Percentiles rank a stretch among this genome's conserved stretches.
phyloP scores from a whole-genome alignment of 345 rosid species.

The Moringa oleifera region DNA sequence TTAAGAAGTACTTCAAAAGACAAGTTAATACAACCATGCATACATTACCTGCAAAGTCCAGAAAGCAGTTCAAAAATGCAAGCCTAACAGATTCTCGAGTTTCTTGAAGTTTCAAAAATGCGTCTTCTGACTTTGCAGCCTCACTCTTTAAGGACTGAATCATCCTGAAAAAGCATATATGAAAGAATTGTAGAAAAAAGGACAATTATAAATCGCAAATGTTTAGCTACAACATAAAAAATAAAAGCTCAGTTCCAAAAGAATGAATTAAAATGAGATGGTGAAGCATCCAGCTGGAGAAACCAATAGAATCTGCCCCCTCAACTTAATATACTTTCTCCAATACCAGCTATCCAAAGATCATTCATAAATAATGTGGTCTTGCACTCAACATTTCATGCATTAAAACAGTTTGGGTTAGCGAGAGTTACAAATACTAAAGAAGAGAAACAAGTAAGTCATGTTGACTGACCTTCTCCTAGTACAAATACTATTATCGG shows the following conservation, averaged over 20 bases:
- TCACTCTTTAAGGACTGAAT: slow-evolving; percentile 71
- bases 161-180: slow-evolving; percentile 50
- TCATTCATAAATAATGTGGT: neutral
- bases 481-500: no score
- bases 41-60: slow-evolving; percentile 89
- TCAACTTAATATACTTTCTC: neutral
- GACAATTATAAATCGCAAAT: neutral
- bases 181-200: neutral
- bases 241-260: neutral
- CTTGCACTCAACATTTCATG: neutral
- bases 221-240: no score
- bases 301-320: neutral
- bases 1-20: slow-evolving; percentile 6
- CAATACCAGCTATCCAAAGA: neutral
- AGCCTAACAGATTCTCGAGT: slow-evolving; percentile 85
- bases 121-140: slow-evolving; percentile 73
- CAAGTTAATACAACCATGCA: slow-evolving; percentile 6
- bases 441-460: no score
- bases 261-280: no score
- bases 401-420: no score
- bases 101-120: slow-evolving; percentile 73
- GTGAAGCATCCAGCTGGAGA: neutral
- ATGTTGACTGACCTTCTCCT: no score
- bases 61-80: slow-evolving; percentile 87
- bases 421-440: no score